Evolutionary conservation across 2,329 filamentous ascomycete species (phyloP).

Genomic region (Emergomyces orientalis): DNA sequence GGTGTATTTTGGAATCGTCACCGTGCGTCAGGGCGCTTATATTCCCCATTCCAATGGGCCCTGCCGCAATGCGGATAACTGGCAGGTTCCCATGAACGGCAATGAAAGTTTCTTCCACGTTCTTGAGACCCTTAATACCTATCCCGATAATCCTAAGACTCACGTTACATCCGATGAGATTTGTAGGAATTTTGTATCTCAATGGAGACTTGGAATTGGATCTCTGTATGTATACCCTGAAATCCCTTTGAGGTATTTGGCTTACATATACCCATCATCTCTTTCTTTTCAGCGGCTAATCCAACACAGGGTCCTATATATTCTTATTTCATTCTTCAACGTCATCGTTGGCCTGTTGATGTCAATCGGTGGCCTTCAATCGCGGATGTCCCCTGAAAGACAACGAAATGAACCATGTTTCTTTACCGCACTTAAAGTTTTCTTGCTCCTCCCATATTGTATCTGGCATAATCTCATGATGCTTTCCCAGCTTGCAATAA

Average conservation of each 20-base stretch:
- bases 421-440: background rate
- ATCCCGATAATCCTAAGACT: background rate
- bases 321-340: background rate
- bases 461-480: background rate
- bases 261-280: background rate
- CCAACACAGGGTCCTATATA: background rate
- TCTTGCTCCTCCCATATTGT: background rate
- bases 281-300: background rate
- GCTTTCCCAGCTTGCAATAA: background rate
- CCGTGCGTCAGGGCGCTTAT: background rate
- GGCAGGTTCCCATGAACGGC: slow-evolving; percentile 5
- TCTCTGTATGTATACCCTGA: background rate
- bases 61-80: slow-evolving; percentile 5
- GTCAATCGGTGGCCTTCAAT: background rate
- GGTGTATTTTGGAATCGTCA: slow-evolving; percentile 5
- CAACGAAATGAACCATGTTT: background rate
- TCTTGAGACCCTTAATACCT: background rate
- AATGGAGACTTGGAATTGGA: slow-evolving; percentile 5
- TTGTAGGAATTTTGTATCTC: slow-evolving; percentile 1
- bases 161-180: background rate
- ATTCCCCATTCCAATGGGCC: background rate
- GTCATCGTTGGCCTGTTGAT: background rate
- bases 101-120: slow-evolving; percentile 5
- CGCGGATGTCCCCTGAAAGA: background rate
- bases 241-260: background rate